Conservation (phyloP, 495 filamentous ascomycete genomes). For the Penicillium malachiteum region DNA sequence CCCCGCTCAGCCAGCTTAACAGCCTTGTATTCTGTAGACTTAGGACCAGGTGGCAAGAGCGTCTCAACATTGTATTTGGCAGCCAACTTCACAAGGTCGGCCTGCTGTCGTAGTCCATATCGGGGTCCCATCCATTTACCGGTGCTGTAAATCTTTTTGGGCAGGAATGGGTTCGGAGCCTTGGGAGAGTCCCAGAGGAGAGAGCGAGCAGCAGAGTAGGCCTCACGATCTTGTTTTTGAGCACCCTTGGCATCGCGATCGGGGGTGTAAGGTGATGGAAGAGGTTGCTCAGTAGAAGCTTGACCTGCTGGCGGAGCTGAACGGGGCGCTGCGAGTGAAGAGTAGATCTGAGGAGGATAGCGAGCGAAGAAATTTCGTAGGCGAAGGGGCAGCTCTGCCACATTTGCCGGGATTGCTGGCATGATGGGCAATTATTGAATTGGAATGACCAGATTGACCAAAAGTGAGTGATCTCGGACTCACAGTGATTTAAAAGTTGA, state of each 20-base stretch:
- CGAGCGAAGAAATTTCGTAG: slow-evolving; percentile 86
- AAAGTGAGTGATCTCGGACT: slow-evolving; percentile 5
- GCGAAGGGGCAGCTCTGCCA: slow-evolving; percentile 54
- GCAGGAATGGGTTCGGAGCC: slow-evolving; percentile 72
- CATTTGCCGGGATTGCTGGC: slow-evolving; percentile 17
- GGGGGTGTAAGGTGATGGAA: slow-evolving; percentile 49
- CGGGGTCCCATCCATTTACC: slow-evolving; percentile 76
- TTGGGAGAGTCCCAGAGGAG: slow-evolving; percentile 34
- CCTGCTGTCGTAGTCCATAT: slow-evolving; percentile 82
- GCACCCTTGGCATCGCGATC: slow-evolving; percentile 45
- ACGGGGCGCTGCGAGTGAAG: slow-evolving; percentile 39
- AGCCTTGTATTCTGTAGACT: slow-evolving; percentile 70
- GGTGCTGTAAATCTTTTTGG: slow-evolving; percentile 66
- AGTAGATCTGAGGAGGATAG: slow-evolving; percentile 68
- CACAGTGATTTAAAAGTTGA: slow-evolving; percentile 29
- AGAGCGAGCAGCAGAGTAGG: slow-evolving; percentile 34
- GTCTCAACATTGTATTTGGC: slow-evolving; percentile 77
- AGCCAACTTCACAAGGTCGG: slow-evolving; percentile 87
- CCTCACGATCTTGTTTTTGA: slow-evolving; percentile 33
- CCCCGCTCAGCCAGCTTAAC: slow-evolving; percentile 68
- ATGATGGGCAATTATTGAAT: slow-evolving; percentile 23
- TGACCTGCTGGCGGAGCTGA: slow-evolving; percentile 33
- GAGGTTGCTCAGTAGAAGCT: slow-evolving; percentile 21
- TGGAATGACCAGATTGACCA: slow-evolving; percentile 2
- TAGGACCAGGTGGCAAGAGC: slow-evolving; percentile 72